These are phyloP conservation scores for Claviceps sorghi DNA, from an alignment of 2,329 filamentous ascomycete species.

Conservation along the genomic window DNA sequence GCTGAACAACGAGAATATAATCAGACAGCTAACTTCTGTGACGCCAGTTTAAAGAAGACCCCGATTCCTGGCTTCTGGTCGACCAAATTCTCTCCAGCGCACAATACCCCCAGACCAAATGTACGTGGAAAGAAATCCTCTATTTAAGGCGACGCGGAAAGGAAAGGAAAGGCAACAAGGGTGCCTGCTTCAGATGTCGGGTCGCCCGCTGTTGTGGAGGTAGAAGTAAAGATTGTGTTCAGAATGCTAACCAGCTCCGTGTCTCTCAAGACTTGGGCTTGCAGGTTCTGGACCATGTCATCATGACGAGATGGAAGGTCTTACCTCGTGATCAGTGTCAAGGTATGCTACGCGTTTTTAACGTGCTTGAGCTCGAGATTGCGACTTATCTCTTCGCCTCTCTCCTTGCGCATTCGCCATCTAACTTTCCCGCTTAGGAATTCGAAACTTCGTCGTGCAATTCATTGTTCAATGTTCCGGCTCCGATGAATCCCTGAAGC, in stretches of 20 bases:
- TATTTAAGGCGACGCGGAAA: neutral
- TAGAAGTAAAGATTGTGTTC: neutral
- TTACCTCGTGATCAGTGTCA: conserved; percentile 90
- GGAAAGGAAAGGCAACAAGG: neutral
- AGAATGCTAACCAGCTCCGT: conserved; percentile 9
- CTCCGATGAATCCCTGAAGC: conserved; percentile 73
- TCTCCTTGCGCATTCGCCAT: neutral
- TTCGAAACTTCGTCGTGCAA: conserved; percentile 97
- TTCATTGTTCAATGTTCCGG: conserved; percentile 92
- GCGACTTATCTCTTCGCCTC: neutral
- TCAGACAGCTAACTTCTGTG: conserved; percentile 8
- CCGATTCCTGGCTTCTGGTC: conserved; percentile 93
- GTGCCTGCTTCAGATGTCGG: neutral
- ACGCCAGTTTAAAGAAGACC: conserved; percentile 89
- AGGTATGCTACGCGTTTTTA: conserved; percentile 34
- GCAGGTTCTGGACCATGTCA: conserved; percentile 95
- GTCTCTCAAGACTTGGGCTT: conserved; percentile 60
- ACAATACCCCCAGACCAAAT: conserved; percentile 91
- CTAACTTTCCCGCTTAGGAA: conserved; percentile 43
- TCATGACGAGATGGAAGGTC: conserved; percentile 98
- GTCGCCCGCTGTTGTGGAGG: neutral
- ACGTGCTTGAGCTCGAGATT: neutral
- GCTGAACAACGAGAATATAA: neutral
- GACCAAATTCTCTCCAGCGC: conserved; percentile 93
- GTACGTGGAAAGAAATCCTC: conserved; percentile 33